Conservation (phyloP, 2,329 filamentous ascomycete species). For the Epichloe sibirici region DNA sequence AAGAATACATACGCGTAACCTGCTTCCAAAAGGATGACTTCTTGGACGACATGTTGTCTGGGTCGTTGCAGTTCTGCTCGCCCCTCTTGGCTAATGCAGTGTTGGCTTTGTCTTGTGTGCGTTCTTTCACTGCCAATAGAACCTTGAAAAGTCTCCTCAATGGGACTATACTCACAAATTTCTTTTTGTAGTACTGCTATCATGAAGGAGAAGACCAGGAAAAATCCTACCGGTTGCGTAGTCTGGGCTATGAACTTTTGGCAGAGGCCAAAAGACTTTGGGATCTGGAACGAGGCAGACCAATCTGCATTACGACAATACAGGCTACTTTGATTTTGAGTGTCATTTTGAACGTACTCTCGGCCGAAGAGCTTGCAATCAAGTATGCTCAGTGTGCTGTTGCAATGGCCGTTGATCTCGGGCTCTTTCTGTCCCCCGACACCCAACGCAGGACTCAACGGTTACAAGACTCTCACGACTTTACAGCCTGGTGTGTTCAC, state of each 20-base stretch:
- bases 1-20: not conserved
- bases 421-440: not conserved
- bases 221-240: constrained; percentile 16
- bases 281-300: constrained; percentile 14
- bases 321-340: constrained; percentile 17
- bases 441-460: not conserved
- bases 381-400: not conserved
- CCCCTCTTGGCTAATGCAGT: not conserved
- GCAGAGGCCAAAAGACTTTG: constrained; percentile 20
- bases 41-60: not conserved
- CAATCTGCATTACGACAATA: constrained; percentile 15
- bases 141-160: not conserved
- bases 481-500: not conserved
- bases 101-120: constrained; percentile 1
- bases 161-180: not conserved
- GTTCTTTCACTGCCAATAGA: constrained; percentile 8
- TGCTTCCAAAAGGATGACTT: constrained; percentile 1
- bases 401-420: not conserved
- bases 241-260: constrained; percentile 17
- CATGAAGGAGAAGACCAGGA: constrained; percentile 7
- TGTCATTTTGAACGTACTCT: not conserved
- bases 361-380: not conserved
- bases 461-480: not conserved
- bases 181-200: not conserved
- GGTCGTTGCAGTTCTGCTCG: not conserved